Conservation (phyloP, 2,329 filamentous ascomycete species). For the Cytospora mali region DNA sequence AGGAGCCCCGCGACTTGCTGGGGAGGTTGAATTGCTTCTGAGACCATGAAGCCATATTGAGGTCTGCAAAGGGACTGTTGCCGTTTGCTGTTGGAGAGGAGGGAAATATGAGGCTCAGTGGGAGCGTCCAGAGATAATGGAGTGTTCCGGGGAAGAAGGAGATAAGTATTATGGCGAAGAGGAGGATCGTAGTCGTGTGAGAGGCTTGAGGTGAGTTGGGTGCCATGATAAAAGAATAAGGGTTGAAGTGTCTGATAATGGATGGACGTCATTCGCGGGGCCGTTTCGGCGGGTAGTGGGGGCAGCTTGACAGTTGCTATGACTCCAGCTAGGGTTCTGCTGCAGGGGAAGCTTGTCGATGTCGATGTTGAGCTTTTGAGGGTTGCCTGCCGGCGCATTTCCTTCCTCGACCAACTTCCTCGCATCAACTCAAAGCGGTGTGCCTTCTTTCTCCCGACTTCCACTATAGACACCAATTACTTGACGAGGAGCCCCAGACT, state of each 20-base stretch:
- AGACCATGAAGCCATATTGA: slow-evolving; percentile 70
- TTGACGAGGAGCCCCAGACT: background rate
- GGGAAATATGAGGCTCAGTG: slow-evolving; percentile 43
- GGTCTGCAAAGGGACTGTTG: slow-evolving; percentile 28
- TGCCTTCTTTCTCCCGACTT: background rate
- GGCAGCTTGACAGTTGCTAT: slow-evolving; percentile 3
- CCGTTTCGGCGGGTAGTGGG: slow-evolving; percentile 13
- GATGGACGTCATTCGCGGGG: slow-evolving; percentile 28
- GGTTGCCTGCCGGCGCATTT: slow-evolving; percentile 13
- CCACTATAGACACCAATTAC: background rate
- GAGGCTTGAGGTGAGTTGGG: slow-evolving; percentile 28
- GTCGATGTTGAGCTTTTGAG: background rate
- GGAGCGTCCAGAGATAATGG: slow-evolving; percentile 54
- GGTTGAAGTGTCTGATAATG: slow-evolving; percentile 7
- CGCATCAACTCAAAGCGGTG: background rate
- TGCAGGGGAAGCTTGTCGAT: slow-evolving; percentile 1
- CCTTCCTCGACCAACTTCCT: background rate
- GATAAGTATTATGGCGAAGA: slow-evolving; percentile 52
- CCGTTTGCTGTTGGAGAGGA: slow-evolving; percentile 38
- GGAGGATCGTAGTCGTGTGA: slow-evolving; percentile 44
- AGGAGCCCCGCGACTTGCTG: slow-evolving; percentile 75
- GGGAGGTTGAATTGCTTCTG: slow-evolving; percentile 86
- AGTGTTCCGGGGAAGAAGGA: slow-evolving; percentile 57
- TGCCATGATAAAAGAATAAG: slow-evolving; percentile 9
- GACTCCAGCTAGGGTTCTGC: background rate